Conservation (phyloP, 2,329 filamentous ascomycete species). For the Cladophialophora psammophila region DNA sequence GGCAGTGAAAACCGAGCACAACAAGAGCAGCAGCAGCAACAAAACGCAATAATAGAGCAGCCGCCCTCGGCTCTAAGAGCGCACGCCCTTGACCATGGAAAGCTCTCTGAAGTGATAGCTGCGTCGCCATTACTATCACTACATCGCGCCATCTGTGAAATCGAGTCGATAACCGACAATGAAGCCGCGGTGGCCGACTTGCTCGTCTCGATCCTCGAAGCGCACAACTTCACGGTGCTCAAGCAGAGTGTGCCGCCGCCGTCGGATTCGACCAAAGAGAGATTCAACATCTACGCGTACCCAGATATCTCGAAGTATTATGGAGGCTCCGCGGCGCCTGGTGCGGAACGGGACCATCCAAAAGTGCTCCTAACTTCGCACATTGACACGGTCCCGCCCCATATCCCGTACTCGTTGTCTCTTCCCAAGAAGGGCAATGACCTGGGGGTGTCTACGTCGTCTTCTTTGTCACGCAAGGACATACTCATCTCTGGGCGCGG, state of each 20-base stretch:
- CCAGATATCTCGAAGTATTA: conserved; percentile 45
- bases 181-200: conserved; percentile 74
- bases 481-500: conserved; percentile 54
- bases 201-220: conserved; percentile 70
- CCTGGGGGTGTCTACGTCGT: conserved; percentile 46
- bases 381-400: conserved; percentile 73
- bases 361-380: conserved; percentile 68
- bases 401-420: conserved; percentile 57
- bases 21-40: not conserved
- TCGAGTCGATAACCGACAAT: conserved; percentile 73
- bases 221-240: conserved; percentile 68
- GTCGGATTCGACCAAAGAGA: conserved; percentile 45
- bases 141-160: conserved; percentile 77
- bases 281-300: conserved; percentile 82
- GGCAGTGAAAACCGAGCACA: conserved; percentile 6
- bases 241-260: conserved; percentile 57
- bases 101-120: conserved; percentile 49
- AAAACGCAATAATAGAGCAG: conserved; percentile 3
- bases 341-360: conserved; percentile 30
- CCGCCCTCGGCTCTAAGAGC: not conserved
- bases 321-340: conserved; percentile 23
- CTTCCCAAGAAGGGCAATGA: conserved; percentile 14
- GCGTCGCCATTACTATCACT: conserved; percentile 68
- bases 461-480: conserved; percentile 40
- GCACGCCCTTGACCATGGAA: conserved; percentile 18